Conservation (phyloP, 768 basidiomycete genomes). For the Tricholoma matsutake region DNA sequence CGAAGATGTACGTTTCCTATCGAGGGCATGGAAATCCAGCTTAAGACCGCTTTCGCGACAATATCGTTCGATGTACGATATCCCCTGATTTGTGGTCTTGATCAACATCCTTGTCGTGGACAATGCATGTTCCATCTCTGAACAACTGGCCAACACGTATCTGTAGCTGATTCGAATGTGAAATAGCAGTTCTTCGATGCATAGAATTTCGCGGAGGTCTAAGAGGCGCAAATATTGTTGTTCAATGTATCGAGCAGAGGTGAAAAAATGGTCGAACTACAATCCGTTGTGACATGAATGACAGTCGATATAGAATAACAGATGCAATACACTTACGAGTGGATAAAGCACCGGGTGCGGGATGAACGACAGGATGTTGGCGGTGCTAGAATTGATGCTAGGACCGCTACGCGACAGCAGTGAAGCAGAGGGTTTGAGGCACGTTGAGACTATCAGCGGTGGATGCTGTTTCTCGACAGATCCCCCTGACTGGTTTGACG, state of each 20-base stretch:
- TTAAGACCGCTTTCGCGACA: conserved; percentile 2
- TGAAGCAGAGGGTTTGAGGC: neutral
- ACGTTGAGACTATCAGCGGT: neutral
- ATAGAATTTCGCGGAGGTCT: neutral
- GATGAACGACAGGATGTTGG: neutral
- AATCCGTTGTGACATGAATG: neutral
- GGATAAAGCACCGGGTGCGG: neutral
- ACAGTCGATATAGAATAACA: neutral
- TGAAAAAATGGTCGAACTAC: neutral
- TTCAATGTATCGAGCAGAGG: neutral
- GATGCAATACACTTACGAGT: neutral
- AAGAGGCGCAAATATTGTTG: conserved; percentile 2
- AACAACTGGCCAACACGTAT: neutral
- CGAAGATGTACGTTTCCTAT: neutral
- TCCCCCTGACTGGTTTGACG: neutral
- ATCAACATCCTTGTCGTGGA: neutral
- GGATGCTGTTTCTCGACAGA: neutral
- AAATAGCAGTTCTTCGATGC: neutral
- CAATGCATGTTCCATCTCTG: neutral
- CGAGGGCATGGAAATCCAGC: neutral
- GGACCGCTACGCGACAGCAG: neutral
- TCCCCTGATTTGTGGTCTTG: neutral
- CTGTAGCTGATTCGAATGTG: neutral
- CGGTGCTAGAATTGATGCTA: neutral
- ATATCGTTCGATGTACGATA: conserved; percentile 1